Evolutionary conservation across 768 basidiomycete species (phyloP).

Genomic region (Amanita rubescens): DNA sequence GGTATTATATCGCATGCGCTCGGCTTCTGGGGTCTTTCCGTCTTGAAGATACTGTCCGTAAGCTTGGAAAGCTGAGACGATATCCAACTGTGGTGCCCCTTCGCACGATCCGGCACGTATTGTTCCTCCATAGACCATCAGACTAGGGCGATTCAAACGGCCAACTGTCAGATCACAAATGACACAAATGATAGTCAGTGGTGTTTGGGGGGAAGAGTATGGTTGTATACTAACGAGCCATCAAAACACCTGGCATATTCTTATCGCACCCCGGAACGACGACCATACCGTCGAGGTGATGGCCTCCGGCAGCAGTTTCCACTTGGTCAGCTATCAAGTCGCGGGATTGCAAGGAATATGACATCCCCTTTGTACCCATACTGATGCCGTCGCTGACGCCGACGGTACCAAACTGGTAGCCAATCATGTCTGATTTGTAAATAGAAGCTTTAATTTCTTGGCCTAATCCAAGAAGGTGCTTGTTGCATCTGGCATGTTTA

Average conservation of each 20-base stretch:
- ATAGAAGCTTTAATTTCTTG: slow-evolving; percentile 83
- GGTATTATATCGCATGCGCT: slow-evolving; percentile 77
- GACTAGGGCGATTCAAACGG: slow-evolving; percentile 87
- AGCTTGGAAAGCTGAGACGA: slow-evolving; percentile 96
- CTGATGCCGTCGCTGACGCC: slow-evolving; percentile 98
- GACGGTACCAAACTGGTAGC: slow-evolving; percentile 96
- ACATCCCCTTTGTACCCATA: slow-evolving; percentile 94
- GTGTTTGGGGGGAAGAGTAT: slow-evolving; percentile 7
- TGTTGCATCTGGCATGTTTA: slow-evolving; percentile 72
- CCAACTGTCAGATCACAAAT: slow-evolving; percentile 50
- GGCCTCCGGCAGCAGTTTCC: slow-evolving; percentile 92
- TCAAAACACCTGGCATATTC: slow-evolving; percentile 99
- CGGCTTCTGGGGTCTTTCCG: slow-evolving; percentile 77
- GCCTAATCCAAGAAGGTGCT: slow-evolving; percentile 84
- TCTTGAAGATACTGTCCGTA: slow-evolving; percentile 94
- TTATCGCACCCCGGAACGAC: slow-evolving; percentile 98
- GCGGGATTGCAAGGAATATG: slow-evolving; percentile 92
- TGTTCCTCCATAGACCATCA: slow-evolving; percentile 98
- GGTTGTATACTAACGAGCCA: slow-evolving; percentile 65
- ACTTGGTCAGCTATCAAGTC: slow-evolving; percentile 98
- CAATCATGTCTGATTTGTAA: slow-evolving; percentile 62
- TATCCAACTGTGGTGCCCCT: slow-evolving; percentile 81
- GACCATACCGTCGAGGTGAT: slow-evolving; percentile 98
- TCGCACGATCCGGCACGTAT: slow-evolving; percentile 91
- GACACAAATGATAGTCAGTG: slow-evolving; percentile 10